phyloP scores from a whole-genome alignment of 495 filamentous ascomycete species.

The Hypoxylon intermedium region DNA sequence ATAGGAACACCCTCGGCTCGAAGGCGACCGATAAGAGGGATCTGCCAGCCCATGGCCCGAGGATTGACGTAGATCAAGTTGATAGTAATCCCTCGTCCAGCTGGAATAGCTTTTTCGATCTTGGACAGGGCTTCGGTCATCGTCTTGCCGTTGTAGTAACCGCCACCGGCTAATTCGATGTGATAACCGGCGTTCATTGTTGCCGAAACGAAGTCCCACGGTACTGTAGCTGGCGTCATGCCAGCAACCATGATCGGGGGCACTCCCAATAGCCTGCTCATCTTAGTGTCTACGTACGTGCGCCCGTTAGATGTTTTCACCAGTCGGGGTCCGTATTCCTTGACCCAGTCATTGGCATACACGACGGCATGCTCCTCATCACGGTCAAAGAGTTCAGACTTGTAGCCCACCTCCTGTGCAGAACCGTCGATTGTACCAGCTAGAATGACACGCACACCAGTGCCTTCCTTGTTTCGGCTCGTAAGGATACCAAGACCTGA shows the following conservation, averaged over 20 bases:
- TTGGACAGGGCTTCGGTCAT: conserved; percentile 90
- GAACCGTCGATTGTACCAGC: conserved; percentile 90
- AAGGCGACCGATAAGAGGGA: conserved; percentile 84
- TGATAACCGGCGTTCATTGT: conserved; percentile 94
- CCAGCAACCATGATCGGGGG: conserved; percentile 91
- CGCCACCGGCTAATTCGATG: conserved; percentile 84
- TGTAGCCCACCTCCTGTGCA: conserved; percentile 90
- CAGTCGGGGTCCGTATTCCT: conserved; percentile 88
- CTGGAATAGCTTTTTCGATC: conserved; percentile 85
- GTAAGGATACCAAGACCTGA: conserved; percentile 96
- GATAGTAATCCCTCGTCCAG: conserved; percentile 89
- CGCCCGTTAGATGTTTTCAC: conserved; percentile 84
- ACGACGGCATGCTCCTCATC: conserved; percentile 92
- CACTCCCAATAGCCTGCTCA: conserved; percentile 89
- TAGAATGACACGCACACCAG: conserved; percentile 92
- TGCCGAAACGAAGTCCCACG: conserved; percentile 91
- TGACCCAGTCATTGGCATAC: conserved; percentile 97
- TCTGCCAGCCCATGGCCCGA: conserved; percentile 96
- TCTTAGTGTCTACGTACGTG: conserved; percentile 96
- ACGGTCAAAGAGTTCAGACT: conserved; percentile 94
- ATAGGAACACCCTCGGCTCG: conserved; percentile 89
- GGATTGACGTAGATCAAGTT: conserved; percentile 98
- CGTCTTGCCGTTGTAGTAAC: conserved; percentile 89
- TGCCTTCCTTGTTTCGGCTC: conserved; percentile 97
- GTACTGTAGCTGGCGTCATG: conserved; percentile 90